These are phyloP conservation scores for Neoascochyta sp. DNA, from an alignment of 2,329 filamentous ascomycete genomes.

Conservation along the genomic window DNA sequence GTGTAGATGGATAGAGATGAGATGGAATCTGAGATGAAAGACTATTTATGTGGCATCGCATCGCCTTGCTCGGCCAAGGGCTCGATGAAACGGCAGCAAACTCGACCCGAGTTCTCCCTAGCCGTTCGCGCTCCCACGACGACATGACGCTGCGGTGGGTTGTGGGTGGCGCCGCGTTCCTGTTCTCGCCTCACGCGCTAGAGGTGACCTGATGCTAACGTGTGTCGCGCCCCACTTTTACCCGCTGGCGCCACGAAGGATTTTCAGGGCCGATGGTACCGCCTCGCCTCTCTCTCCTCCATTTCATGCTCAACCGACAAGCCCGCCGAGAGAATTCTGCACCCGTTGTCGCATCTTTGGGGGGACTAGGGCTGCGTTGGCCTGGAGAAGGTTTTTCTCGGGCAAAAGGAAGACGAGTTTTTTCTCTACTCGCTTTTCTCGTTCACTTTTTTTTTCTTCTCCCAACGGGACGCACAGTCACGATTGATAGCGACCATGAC, in stretches of 20 bases:
- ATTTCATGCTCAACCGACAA: too few relatives aligned
- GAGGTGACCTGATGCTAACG: conserved; percentile 23
- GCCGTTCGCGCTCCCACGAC: conserved; percentile 19
- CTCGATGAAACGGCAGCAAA: conserved; percentile 9
- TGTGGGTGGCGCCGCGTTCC: conserved; percentile 19
- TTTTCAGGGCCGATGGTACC: conserved; percentile 17
- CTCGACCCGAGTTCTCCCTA: conserved; percentile 19
- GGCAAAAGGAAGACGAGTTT: too few relatives aligned
- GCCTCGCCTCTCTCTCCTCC: neutral
- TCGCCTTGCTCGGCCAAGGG: conserved; percentile 9
- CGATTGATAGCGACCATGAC: too few relatives aligned
- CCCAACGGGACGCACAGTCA: too few relatives aligned
- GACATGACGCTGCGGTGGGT: conserved; percentile 20
- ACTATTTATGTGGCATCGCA: conserved; percentile 13
- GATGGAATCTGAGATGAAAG: conserved; percentile 3
- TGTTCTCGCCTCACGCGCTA: conserved; percentile 15
- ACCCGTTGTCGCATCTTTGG: neutral
- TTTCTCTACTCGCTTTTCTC: too few relatives aligned
- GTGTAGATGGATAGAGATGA: conserved; percentile 1
- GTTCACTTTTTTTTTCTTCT: too few relatives aligned
- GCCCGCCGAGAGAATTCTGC: too few relatives aligned
- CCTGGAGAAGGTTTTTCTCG: too few relatives aligned
- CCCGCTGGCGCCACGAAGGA: conserved; percentile 20
- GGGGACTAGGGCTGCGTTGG: too few relatives aligned
- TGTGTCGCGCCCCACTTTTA: conserved; percentile 24